Base-by-base conservation (phyloP, 805 yeast genomes). In the Myxozyma geophila region DNA sequence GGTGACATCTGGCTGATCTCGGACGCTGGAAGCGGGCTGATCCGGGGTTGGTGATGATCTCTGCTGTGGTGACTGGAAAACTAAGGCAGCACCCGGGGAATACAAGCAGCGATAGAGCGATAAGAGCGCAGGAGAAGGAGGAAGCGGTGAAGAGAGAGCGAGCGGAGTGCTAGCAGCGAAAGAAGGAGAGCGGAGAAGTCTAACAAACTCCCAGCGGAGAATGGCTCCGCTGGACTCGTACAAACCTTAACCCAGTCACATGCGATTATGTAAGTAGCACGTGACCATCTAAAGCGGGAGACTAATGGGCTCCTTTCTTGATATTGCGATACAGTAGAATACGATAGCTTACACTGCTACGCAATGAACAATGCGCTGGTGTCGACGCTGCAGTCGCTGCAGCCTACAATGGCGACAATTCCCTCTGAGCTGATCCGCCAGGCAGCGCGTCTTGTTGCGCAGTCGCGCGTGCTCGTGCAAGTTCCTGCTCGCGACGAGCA, bases 401-500 rank as follows among this genome's bases (percentile, higher is more conserved):
- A 60, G 13, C 67, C 67, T 33, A 50, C 64, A 23, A 51, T 63
- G 21, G 21, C 62, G 21, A 36, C 50, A n/a, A 47, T 63, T 19
- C 67, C 67, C 13, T 41, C 48, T 9, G 67, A 60, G 8, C 46
- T 63, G 8, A 60, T 59, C 15, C 60, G 67, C 39, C 41, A 48
- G 15, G 62, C 67, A 7, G 52, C 53, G 7, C 52, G 53, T 3
- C 53, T 63, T 1, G 54, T 52, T 19, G 59, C 59, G 35, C 64
- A 60, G 44, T 64, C 68, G 23, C 66, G 51, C 17, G 36, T 43
- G 33, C 6, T 33, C 7, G 48, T 62, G 33, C 49, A 13, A n/a
- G 63, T 64, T 4, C 61, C 66, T 4, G 40, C 43, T 2, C 54
- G 58, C 12, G 53, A 58, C 28, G 68, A 64, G 37, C 63, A 58